phyloP scores from a whole-genome alignment of 2,329 filamentous ascomycete genomes.

The Meredithiella fracta region DNA sequence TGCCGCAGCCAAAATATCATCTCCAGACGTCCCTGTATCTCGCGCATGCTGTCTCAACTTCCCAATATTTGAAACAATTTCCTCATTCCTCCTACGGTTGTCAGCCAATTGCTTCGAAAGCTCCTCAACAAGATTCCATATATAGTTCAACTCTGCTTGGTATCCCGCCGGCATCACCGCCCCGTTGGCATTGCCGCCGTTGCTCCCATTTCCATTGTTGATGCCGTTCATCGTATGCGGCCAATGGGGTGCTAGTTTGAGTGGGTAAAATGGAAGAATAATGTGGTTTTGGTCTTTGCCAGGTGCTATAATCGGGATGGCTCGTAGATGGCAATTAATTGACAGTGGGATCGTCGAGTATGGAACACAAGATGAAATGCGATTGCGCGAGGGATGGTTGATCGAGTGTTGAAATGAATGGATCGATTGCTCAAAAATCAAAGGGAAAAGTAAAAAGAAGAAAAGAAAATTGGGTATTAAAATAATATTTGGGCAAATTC shows the following conservation, averaged over 20 bases:
- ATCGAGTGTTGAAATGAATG: constrained; percentile 9
- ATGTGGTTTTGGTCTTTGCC: too few species aligned
- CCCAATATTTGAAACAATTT: constrained; percentile 47
- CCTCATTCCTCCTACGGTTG: constrained; percentile 43
- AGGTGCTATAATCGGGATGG: too few species aligned
- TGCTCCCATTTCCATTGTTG: constrained; percentile 21
- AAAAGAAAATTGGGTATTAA: not conserved
- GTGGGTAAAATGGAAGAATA: too few species aligned
- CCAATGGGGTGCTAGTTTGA: too few species aligned
- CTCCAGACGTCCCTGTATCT: constrained; percentile 36
- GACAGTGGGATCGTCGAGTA: constrained; percentile 7
- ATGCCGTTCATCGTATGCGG: constrained; percentile 4
- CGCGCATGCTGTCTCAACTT: constrained; percentile 41
- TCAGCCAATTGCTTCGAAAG: constrained; percentile 46
- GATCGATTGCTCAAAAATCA: constrained; percentile 3
- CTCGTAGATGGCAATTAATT: not conserved
- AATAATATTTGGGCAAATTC: too few species aligned
- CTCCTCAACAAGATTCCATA: constrained; percentile 52
- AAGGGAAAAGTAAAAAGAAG: not conserved
- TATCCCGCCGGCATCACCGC: constrained; percentile 49
- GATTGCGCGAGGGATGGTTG: not conserved
- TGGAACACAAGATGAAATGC: constrained; percentile 3
- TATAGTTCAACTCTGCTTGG: constrained; percentile 51
- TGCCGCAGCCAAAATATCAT: constrained; percentile 39
- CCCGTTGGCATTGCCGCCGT: constrained; percentile 29